phyloP scores from a whole-genome alignment of 2,329 filamentous ascomycete species.

The Aureobasidium uvarum region DNA sequence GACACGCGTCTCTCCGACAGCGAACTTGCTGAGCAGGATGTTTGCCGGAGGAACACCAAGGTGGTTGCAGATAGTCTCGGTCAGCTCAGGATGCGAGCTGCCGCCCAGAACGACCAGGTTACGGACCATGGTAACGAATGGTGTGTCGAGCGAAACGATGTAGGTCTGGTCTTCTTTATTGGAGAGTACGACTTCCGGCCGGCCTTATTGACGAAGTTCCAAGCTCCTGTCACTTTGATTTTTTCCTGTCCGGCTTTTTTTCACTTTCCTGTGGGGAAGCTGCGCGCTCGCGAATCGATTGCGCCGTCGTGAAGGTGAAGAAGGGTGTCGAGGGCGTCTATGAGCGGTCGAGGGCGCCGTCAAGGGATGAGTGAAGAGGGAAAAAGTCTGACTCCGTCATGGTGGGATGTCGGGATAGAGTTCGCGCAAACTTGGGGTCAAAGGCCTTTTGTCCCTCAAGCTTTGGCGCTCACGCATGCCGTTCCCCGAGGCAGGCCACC shows the following conservation, averaged over 20 bases:
- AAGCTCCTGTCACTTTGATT: slow-evolving; percentile 2
- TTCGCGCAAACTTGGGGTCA: slow-evolving; percentile 4
- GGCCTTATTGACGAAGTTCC: slow-evolving; percentile 1
- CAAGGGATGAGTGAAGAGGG: background rate
- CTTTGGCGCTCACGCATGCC: slow-evolving; percentile 16
- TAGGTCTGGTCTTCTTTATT: background rate
- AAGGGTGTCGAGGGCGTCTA: background rate
- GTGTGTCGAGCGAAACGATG: background rate
- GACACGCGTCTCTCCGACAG: slow-evolving; percentile 89
- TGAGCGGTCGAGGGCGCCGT: background rate
- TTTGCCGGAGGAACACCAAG: slow-evolving; percentile 83
- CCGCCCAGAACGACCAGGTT: slow-evolving; percentile 94
- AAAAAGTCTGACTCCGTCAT: slow-evolving; percentile 25
- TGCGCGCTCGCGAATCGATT: background rate
- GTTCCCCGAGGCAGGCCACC: slow-evolving; percentile 5
- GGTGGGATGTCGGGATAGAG: slow-evolving; percentile 25
- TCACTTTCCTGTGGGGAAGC: background rate
- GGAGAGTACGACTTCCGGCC: background rate
- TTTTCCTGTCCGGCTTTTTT: slow-evolving; percentile 2
- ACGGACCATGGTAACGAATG: slow-evolving; percentile 66
- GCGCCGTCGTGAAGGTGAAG: background rate
- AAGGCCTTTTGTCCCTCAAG: slow-evolving; percentile 1
- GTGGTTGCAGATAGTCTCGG: slow-evolving; percentile 81
- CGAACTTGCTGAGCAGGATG: slow-evolving; percentile 86
- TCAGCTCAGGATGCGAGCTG: slow-evolving; percentile 85